Evolutionary conservation across 2,329 filamentous ascomycete species (phyloP).

Genomic region (Intubia oerlemansii): DNA sequence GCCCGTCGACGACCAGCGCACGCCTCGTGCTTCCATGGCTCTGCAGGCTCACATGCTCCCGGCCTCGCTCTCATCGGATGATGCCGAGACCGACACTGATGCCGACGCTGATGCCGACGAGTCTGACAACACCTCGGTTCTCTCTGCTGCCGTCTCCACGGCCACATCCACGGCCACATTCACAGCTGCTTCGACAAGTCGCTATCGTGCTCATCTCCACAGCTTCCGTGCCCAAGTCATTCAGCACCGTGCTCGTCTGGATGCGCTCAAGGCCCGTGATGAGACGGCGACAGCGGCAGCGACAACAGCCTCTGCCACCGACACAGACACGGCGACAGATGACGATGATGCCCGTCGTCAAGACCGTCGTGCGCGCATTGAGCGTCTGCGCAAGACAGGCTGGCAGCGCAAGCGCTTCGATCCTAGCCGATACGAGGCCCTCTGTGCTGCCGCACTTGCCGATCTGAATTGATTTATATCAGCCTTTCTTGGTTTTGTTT

Average conservation of each 20-base stretch:
- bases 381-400: slow-evolving; percentile 28
- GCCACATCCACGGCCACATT: background rate
- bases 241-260: slow-evolving; percentile 17
- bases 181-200: slow-evolving; percentile 17
- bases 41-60: too few relatives aligned
- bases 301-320: too few relatives aligned
- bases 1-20: slow-evolving; percentile 5
- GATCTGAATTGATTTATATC: slow-evolving; percentile 22
- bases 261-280: background rate
- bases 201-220: slow-evolving; percentile 25
- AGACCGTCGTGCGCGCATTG: slow-evolving; percentile 29
- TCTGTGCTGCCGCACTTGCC: slow-evolving; percentile 27
- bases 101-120: background rate
- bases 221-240: slow-evolving; percentile 25
- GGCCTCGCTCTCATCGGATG: slow-evolving; percentile 1
- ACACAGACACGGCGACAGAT: too few relatives aligned
- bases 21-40: slow-evolving; percentile 1
- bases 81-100: background rate
- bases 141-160: background rate
- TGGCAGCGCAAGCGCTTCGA: slow-evolving; percentile 37
- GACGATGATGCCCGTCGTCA: slow-evolving; percentile 17
- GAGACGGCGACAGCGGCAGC: slow-evolving; percentile 3
- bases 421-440: slow-evolving; percentile 25
- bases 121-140: too few relatives aligned
- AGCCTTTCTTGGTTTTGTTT: too few relatives aligned